These are phyloP conservation scores for Globisporangium nagaii DNA, from an alignment of 352 stramenopile species.

Conservation along the genomic window DNA sequence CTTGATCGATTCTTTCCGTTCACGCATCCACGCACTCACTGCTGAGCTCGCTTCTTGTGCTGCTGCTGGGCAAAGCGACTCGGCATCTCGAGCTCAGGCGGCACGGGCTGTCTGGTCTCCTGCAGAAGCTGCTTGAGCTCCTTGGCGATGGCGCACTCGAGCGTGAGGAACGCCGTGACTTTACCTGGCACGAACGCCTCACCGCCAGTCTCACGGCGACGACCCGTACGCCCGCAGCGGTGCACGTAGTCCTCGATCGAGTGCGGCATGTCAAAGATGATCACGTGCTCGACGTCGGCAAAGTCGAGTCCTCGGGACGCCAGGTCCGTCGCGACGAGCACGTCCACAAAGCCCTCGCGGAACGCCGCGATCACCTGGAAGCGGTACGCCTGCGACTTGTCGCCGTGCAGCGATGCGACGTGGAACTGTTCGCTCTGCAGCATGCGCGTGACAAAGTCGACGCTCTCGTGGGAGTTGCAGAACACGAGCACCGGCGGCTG, in stretches of 20 bases:
- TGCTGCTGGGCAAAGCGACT: conserved; percentile 24
- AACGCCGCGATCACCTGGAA: conserved; percentile 43
- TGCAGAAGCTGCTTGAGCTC: conserved; percentile 44
- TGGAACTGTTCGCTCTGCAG: conserved; percentile 94
- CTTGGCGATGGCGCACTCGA: conserved; percentile 41
- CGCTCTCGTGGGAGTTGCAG: conserved; percentile 94
- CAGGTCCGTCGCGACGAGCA: conserved; percentile 90
- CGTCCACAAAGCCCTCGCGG: conserved; percentile 45
- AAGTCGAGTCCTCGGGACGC: conserved; percentile 88
- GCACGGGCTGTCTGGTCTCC: conserved; percentile 39
- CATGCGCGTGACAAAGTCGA: conserved; percentile 89
- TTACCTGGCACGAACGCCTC: conserved; percentile 11
- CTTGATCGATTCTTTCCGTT: not conserved
- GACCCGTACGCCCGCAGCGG: conserved; percentile 75
- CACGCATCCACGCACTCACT: not conserved
- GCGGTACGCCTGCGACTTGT: conserved; percentile 69
- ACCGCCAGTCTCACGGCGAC: conserved; percentile 22
- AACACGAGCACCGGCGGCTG: conserved; percentile 95
- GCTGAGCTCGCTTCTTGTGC: not conserved
- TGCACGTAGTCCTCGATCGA: conserved; percentile 92
- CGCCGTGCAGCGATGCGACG: conserved; percentile 93
- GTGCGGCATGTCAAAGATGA: conserved; percentile 89
- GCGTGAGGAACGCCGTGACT: conserved; percentile 51
- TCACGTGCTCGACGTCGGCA: conserved; percentile 71
- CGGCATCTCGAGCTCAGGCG: conserved; percentile 36